Evolutionary conservation across 495 filamentous ascomycete genomes (phyloP), one percentile per base, ranked within the genome.

Genomic region (Hyaloscypha variabilis): DNA sequence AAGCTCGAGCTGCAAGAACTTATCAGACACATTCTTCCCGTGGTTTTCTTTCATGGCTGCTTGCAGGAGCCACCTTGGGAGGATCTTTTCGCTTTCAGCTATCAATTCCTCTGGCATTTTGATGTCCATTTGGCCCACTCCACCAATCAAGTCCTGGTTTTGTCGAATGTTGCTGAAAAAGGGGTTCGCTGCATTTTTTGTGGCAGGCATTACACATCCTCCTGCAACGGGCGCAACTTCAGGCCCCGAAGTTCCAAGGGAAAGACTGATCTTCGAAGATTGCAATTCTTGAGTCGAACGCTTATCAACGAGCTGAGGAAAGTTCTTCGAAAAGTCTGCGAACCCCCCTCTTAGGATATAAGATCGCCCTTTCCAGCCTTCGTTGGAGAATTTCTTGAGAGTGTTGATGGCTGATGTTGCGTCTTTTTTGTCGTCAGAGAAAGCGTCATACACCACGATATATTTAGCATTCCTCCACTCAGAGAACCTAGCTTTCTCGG

Each of bases 161-260:
- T 98, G 95, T 29, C 96, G 85, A 69, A 99, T 98, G 67, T 97
- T 97, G 62, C 86, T 86, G 77, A 98, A 99, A 76, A 99, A 98
- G 0, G 96, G 94, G 70, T 96, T 97, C 17, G 86, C 82, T 2
- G 86, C 83, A 62, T 80, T 79, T 61, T 88, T 82, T 24, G 83
- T 81, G 25, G 82, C 80, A 17, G 95, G 95, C 73, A 99, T 83
- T 62, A 87, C 82, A 71, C 96, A 97, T 1, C 95, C 96, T 54
- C 94, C 94, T 64, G 90, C 88, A 14, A 97, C 88, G 21, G 91
- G 92, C 1, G 91, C 88, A 49, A 88, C 81, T 46, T 81, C 85
- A 23, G 86, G 80, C 23, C 81, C 74, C 31, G 78, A 75, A 3
- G 85, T 74, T 51, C 79, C 77, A 71, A 82, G 77, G 54, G 82